Percentiles rank a stretch among this genome's conserved stretches.
Conservation (phyloP, 257 asterid species). For the Ilex asprella region DNA sequence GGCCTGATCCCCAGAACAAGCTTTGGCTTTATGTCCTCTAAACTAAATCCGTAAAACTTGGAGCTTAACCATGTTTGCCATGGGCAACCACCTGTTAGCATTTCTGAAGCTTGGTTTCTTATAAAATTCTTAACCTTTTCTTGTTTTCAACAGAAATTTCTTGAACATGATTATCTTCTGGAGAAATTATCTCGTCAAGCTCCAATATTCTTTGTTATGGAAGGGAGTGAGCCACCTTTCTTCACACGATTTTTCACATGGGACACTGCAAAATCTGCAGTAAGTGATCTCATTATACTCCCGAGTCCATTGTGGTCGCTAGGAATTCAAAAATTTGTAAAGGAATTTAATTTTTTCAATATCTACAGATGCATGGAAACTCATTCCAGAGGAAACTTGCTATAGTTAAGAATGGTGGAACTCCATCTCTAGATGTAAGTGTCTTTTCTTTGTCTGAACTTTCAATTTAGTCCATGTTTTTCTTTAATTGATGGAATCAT, state of each 20-base stretch:
- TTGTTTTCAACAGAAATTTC: slow-evolving; percentile 60
- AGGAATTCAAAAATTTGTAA: not conserved
- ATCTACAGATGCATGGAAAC: slow-evolving; percentile 7
- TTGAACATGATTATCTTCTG: slow-evolving; percentile 76
- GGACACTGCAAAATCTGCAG: slow-evolving; percentile 77
- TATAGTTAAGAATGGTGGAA: slow-evolving; percentile 58
- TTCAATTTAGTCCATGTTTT: not conserved
- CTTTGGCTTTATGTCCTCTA: not conserved
- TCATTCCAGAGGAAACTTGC: slow-evolving; percentile 85
- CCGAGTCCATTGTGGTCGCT: not conserved
- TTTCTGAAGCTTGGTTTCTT: not conserved
- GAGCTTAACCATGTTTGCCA: too few species aligned
- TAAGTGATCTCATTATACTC: slow-evolving; percentile 30
- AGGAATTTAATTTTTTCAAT: not conserved
- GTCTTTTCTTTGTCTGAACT: slow-evolving; percentile 9
- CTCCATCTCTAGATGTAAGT: slow-evolving; percentile 60
- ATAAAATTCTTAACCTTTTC: not conserved
- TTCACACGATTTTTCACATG: slow-evolving; percentile 91
- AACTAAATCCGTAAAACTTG: too few species aligned
- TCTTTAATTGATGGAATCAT: slow-evolving; percentile 5
- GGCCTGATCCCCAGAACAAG: not conserved
- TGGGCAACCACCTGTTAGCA: too few species aligned
- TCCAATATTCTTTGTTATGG: slow-evolving; percentile 69
- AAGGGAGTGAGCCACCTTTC: slow-evolving; percentile 84
- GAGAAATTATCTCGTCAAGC: slow-evolving; percentile 70